Percentiles rank a stretch among this genome's conserved stretches.
These are phyloP conservation scores for Stachybotrys chartarum DNA, from an alignment of 2,329 filamentous ascomycete species.

Conservation along the genomic window DNA sequence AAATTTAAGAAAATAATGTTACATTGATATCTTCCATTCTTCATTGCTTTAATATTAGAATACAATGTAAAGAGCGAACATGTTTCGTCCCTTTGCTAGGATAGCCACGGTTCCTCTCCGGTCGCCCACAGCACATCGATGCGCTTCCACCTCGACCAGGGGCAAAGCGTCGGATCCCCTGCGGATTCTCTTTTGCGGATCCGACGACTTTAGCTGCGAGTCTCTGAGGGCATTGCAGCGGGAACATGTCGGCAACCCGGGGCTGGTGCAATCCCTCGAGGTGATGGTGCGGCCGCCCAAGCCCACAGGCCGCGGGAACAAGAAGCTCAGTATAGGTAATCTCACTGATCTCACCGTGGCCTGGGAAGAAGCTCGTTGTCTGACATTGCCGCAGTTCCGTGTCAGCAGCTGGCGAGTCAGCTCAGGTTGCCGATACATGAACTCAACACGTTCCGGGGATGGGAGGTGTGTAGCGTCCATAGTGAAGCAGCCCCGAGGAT, in stretches of 20 bases:
- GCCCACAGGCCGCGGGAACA: conserved; percentile 67
- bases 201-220: conserved; percentile 80
- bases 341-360: background rate
- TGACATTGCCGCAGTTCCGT: conserved; percentile 52
- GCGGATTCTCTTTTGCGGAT: conserved; percentile 87
- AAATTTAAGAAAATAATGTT: background rate
- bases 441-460: conserved; percentile 74
- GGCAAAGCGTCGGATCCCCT: conserved; percentile 48
- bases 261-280: conserved; percentile 67
- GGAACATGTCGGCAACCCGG: conserved; percentile 45
- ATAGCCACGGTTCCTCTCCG: conserved; percentile 11
- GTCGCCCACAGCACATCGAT: background rate
- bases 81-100: background rate
- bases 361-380: background rate
- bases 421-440: conserved; percentile 64
- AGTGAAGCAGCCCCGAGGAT: background rate
- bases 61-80: background rate
- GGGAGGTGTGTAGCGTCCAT: conserved; percentile 49
- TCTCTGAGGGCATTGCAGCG: conserved; percentile 63
- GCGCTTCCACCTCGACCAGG: background rate
- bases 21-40: background rate
- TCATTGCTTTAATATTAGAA: background rate
- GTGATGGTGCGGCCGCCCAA: conserved; percentile 80
- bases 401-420: conserved; percentile 56
- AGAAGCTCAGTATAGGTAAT: conserved; percentile 57